phyloP scores from a whole-genome alignment of 2,329 filamentous ascomycete genomes.

The Cercospora citrullina region DNA sequence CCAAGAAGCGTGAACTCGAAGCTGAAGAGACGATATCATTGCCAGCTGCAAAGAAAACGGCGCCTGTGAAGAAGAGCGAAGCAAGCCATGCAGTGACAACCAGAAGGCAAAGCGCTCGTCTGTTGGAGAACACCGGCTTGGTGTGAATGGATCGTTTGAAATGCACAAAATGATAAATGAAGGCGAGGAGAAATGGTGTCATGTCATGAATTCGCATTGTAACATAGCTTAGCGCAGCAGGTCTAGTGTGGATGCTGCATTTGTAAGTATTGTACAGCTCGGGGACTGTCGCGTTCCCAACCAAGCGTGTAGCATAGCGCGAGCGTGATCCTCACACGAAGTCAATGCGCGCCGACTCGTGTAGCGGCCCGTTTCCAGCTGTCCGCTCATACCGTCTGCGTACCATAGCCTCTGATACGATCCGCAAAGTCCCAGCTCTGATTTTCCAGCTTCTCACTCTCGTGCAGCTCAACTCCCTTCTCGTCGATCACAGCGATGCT shows the following conservation, averaged over 20 bases:
- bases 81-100: background rate
- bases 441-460: conserved; percentile 83
- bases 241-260: background rate
- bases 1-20: background rate
- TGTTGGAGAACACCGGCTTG: conserved; percentile 8
- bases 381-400: conserved; percentile 56
- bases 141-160: background rate
- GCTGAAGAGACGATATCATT: background rate
- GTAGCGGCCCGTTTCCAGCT: background rate
- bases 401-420: conserved; percentile 90
- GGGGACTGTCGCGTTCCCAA: background rate
- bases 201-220: conserved; percentile 6
- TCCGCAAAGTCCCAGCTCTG: conserved; percentile 99
- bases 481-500: conserved; percentile 87
- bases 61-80: background rate
- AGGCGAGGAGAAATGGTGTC: background rate
- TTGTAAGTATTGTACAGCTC: conserved; percentile 13
- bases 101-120: background rate
- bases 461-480: conserved; percentile 74
- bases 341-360: background rate
- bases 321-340: background rate
- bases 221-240: conserved; percentile 5
- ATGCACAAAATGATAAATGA: background rate
- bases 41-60: background rate
- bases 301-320: background rate